Evolutionary conservation across 768 basidiomycete species (phyloP), one percentile per base, ranked within the genome.

Genomic region (Tubosaeta sp.): DNA sequence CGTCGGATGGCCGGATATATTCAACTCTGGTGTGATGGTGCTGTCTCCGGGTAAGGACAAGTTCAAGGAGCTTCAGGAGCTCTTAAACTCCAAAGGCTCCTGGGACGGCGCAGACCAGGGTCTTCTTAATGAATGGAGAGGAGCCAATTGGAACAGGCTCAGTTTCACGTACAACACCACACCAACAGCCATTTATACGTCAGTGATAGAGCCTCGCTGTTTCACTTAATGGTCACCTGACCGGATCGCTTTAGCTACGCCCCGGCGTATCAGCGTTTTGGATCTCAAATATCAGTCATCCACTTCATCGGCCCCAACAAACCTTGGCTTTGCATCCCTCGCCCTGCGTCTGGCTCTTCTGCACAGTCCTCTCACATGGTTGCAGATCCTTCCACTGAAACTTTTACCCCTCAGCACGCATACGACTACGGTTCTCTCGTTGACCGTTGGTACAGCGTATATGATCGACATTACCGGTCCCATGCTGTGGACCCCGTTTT

Each of bases 51-150:
- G 84, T 10, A 79, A 88, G 59, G 82, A 85, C 55, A 93, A 94
- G 63, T 99, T 95, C 67, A 73, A 77, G 7, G 78, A 87, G 46
- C 74, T 98, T 51, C 78, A 76, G 54, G 71, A 77, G 14, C 76
- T 96, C 50, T 75, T 94, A 54, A 81, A 83, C 54, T 71, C 81
- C 16, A 87, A 86, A 60, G 95, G 94, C 14, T 87, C 84, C 40
- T 97, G 94, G 87, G 95, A 97, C 62, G 96, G 96, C 9, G 96
- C 93, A n/a, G 96, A 99, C 71, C 96, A 99, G 68, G 96, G 96
- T 14, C 73, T 97, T 55, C 77, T 98, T 57, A 98, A 98, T 62
- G 94, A 98, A 73, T 97, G 94, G 94, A 77, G 88, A 58, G 84
- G 86, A 29, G 68, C 67, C 18, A 69, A 90, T 63, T 99, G 96